phyloP scores from a whole-genome alignment of 2,329 filamentous ascomycete species.

The Verruconis gallopava region DNA sequence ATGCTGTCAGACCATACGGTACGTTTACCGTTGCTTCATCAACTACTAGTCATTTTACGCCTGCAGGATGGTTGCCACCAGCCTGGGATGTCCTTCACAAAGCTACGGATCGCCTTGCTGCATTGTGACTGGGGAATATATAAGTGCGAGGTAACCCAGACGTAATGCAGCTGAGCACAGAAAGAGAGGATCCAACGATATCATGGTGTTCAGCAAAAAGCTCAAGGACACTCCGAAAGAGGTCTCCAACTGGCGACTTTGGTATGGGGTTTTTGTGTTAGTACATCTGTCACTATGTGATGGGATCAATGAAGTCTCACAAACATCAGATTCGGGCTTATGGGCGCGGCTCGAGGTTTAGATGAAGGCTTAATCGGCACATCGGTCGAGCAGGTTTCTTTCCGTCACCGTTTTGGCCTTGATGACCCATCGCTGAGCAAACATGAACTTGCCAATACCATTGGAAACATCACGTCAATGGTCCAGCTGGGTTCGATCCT shows the following conservation, averaged over 20 bases:
- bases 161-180: too few relatives aligned
- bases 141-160: too few relatives aligned
- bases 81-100: too few relatives aligned
- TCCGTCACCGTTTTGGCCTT: slow-evolving; percentile 15
- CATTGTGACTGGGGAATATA: too few relatives aligned
- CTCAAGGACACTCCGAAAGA: too few relatives aligned
- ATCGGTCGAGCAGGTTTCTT: slow-evolving; percentile 34
- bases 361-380: slow-evolving; percentile 70
- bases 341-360: slow-evolving; percentile 65
- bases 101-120: too few relatives aligned
- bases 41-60: too few relatives aligned
- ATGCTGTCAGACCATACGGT: too few relatives aligned
- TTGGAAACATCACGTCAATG: slow-evolving; percentile 64
- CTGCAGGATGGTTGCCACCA: too few relatives aligned
- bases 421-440: slow-evolving; percentile 18
- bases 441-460: slow-evolving; percentile 21
- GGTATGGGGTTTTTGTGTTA: slow-evolving; percentile 68
- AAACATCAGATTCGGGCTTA: slow-evolving; percentile 50
- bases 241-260: slow-evolving; percentile 65
- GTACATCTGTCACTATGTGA: slow-evolving; percentile 15
- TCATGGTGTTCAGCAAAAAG: too few relatives aligned
- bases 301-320: not conserved
- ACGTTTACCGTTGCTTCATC: too few relatives aligned
- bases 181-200: too few relatives aligned
- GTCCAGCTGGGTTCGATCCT: slow-evolving; percentile 66